Conservation (phyloP, 1,139 yeast species). For the Geotrichum carabidarum region DNA sequence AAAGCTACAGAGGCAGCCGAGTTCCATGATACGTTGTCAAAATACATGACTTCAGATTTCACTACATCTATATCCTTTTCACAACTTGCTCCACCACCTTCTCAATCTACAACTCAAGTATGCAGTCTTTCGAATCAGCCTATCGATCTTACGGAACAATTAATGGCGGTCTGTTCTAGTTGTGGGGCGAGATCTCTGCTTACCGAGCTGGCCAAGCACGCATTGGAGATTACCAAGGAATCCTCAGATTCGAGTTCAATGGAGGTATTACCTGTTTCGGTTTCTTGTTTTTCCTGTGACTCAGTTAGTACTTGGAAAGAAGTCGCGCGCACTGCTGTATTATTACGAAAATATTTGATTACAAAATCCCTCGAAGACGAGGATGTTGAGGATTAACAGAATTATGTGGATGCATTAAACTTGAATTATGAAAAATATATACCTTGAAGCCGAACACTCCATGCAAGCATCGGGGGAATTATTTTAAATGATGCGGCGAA, state of each 20-base stretch:
- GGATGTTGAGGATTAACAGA: not conserved
- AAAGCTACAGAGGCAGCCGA: not conserved
- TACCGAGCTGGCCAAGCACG: not conserved
- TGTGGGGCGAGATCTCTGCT: not conserved
- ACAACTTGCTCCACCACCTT: slow-evolving; percentile 1
- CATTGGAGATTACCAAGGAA: not conserved
- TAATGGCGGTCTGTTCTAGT: not conserved
- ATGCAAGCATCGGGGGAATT: no score
- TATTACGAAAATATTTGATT: not conserved
- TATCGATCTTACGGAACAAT: not conserved
- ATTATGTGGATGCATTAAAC: no score
- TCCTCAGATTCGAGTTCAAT: not conserved
- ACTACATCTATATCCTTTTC: not conserved
- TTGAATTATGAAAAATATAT: no score
- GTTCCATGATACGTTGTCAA: not conserved
- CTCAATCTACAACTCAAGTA: not conserved
- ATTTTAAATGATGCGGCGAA: not conserved
- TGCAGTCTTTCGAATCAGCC: not conserved
- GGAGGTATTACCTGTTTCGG: not conserved
- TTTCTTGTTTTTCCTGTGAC: not conserved
- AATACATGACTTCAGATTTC: not conserved
- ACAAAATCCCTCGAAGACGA: not conserved
- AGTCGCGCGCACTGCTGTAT: not conserved
- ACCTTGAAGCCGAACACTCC: no score
- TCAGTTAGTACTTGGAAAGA: not conserved